Evolutionary conservation across 2,329 filamentous ascomycete species (phyloP).

Genomic region (Cladosporium sp.): DNA sequence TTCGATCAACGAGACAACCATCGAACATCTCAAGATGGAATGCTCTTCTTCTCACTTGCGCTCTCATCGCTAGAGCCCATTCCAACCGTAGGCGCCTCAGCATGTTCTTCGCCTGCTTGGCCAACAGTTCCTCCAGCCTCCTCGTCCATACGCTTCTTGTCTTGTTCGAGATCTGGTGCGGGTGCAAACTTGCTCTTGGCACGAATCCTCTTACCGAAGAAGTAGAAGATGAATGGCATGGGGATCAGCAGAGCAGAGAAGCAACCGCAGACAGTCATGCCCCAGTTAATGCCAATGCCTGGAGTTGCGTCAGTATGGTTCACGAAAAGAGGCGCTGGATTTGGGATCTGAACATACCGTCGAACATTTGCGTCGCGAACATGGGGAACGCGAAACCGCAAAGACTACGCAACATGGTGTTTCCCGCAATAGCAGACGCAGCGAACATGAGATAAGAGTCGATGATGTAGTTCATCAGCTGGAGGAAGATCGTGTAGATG

Average conservation of each 20-base stretch:
- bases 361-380: conserved; percentile 58
- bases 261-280: conserved; percentile 48
- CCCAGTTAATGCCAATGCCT: conserved; percentile 54
- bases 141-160: conserved; percentile 41
- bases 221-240: conserved; percentile 48
- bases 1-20: not conserved
- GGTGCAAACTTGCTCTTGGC: conserved; percentile 47
- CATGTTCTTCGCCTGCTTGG: not conserved
- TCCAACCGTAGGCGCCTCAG: conserved; percentile 2
- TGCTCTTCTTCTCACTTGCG: conserved; percentile 12
- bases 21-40: not conserved
- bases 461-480: conserved; percentile 47
- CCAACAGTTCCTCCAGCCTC: conserved; percentile 22
- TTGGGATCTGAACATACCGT: conserved; percentile 28
- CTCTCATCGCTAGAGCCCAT: conserved; percentile 19
- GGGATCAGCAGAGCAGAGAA: conserved; percentile 47
- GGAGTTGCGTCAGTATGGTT: not conserved
- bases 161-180: conserved; percentile 41
- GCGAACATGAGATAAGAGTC: conserved; percentile 61
- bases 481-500: conserved; percentile 46
- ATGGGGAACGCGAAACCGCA: conserved; percentile 48
- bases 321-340: conserved; percentile 22
- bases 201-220: conserved; percentile 46
- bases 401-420: conserved; percentile 37
- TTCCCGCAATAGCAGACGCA: conserved; percentile 39